Conservation (phyloP, 2,329 filamentous ascomycete genomes). For the Curvularia sp. region DNA sequence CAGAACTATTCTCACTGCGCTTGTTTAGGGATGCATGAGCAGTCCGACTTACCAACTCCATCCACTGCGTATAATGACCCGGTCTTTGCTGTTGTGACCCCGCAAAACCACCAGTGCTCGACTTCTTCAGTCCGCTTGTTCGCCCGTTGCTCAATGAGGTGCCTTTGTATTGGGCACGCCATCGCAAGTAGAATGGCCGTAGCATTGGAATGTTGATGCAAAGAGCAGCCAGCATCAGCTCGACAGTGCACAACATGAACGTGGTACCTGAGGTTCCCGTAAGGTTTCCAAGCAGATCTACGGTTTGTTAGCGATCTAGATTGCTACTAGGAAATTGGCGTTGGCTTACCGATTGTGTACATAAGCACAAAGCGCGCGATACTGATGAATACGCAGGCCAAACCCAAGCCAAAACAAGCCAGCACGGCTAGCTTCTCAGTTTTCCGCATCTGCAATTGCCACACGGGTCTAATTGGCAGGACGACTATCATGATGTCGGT, state of each 20-base stretch:
- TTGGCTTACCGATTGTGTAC: conserved; percentile 24
- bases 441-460: conserved; percentile 34
- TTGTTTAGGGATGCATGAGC: neutral
- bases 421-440: conserved; percentile 34
- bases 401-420: conserved; percentile 31
- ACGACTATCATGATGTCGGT: conserved; percentile 30
- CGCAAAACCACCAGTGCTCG: conserved; percentile 12
- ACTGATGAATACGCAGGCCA: conserved; percentile 30
- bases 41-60: conserved; percentile 28
- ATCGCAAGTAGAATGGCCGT: conserved; percentile 31
- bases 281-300: conserved; percentile 31
- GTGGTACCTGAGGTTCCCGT: conserved; percentile 33
- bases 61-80: conserved; percentile 31
- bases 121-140: conserved; percentile 16
- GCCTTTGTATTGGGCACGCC: conserved; percentile 30
- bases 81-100: conserved; percentile 16
- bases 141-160: conserved; percentile 11
- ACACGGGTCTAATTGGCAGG: conserved; percentile 26
- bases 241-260: conserved; percentile 34
- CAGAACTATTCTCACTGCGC: no score
- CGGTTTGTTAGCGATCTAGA: conserved; percentile 3
- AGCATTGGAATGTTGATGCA: conserved; percentile 38
- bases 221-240: conserved; percentile 33
- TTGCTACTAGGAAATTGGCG: no score
- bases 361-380: conserved; percentile 33